Conservation (phyloP, 2,329 filamentous ascomycete species). For the Diaporthe caulivora region DNA sequence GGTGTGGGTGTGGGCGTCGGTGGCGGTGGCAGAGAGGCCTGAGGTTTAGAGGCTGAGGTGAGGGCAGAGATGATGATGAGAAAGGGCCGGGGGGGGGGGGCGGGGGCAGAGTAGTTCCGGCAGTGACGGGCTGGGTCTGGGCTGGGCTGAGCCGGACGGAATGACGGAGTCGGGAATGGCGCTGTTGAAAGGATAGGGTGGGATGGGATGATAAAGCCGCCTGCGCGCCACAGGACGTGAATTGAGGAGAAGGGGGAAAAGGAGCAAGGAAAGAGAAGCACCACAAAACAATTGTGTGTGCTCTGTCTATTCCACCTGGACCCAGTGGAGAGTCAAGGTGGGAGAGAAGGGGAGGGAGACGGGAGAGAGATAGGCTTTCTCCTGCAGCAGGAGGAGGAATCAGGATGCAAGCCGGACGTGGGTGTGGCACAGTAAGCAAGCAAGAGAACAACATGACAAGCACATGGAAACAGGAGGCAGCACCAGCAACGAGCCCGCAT, state of each 20-base stretch:
- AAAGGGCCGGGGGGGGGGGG: conserved; percentile 34
- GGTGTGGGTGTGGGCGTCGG: conserved; percentile 39
- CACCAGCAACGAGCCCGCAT: neutral
- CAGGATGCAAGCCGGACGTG: neutral
- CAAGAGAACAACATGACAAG: conserved; percentile 20
- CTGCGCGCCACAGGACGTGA: conserved; percentile 54
- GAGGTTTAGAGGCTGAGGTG: conserved; percentile 47
- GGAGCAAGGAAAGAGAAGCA: conserved; percentile 40
- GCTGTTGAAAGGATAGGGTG: conserved; percentile 23
- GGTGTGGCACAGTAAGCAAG: conserved; percentile 16
- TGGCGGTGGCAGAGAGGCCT: conserved; percentile 47
- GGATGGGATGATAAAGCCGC: conserved; percentile 34
- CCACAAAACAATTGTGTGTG: conserved; percentile 37
- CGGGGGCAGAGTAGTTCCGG: conserved; percentile 44
- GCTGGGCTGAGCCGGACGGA: conserved; percentile 40
- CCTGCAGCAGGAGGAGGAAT: conserved; percentile 5
- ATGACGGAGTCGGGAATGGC: conserved; percentile 35
- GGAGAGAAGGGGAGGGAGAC: conserved; percentile 36
- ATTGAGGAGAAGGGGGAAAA: conserved; percentile 62
- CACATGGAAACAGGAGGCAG: conserved; percentile 12
- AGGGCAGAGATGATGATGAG: conserved; percentile 48
- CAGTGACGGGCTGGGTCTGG: conserved; percentile 32
- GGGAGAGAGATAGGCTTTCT: neutral
- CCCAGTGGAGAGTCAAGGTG: conserved; percentile 28
- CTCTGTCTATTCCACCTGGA: conserved; percentile 33